These are phyloP conservation scores for Psilocybe tampanensis DNA, from an alignment of 768 basidiomycete species.

Conservation along the genomic window DNA sequence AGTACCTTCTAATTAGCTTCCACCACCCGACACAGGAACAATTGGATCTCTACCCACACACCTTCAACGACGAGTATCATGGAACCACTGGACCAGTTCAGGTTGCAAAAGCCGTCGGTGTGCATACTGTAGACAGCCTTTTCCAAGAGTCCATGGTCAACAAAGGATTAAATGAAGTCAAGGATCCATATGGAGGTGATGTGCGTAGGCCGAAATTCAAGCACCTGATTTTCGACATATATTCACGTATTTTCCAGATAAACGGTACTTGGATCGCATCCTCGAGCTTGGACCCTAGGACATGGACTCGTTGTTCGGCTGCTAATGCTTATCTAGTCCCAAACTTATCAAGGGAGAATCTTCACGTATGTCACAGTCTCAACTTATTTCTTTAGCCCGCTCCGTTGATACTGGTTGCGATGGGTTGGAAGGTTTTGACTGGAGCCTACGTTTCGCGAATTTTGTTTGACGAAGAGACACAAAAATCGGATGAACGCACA, in stretches of 20 bases:
- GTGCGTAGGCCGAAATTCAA: constrained; percentile 11
- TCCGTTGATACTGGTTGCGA: background rate
- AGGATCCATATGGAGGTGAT: constrained; percentile 33
- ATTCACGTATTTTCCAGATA: constrained; percentile 24
- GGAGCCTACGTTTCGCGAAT: constrained; percentile 16
- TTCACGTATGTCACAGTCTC: constrained; percentile 38
- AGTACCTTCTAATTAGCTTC: constrained; percentile 21
- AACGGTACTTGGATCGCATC: constrained; percentile 21
- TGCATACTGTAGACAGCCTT: constrained; percentile 27
- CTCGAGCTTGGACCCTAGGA: constrained; percentile 27
- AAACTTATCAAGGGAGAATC: constrained; percentile 55
- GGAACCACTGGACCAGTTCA: constrained; percentile 34
- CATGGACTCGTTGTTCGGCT: constrained; percentile 67
- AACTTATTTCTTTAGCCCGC: background rate
- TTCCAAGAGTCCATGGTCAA: constrained; percentile 28
- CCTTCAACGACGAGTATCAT: constrained; percentile 24
- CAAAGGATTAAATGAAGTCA: constrained; percentile 25
- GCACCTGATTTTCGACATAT: background rate
- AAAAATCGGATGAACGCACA: constrained; percentile 7
- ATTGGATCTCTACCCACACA: constrained; percentile 27
- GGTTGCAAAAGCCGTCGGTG: constrained; percentile 27
- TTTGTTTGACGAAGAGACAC: constrained; percentile 5
- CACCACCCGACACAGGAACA: constrained; percentile 29
- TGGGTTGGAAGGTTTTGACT: constrained; percentile 24
- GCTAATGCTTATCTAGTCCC: constrained; percentile 65